Conservation (phyloP, 164 flowering plant species). For the Hamamelis virginiana region DNA sequence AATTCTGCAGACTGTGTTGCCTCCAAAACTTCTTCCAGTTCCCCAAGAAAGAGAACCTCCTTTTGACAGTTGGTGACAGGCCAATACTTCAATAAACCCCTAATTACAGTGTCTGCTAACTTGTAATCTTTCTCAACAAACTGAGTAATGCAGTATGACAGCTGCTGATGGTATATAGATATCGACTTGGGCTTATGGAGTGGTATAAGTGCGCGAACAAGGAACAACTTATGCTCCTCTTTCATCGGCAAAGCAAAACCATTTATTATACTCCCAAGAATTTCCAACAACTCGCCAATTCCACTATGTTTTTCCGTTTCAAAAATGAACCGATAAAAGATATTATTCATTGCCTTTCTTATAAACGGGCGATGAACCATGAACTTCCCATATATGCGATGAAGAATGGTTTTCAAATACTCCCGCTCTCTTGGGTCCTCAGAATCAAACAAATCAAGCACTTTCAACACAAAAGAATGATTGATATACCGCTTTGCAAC, state of each 20-base stretch:
- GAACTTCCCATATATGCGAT: too few species aligned
- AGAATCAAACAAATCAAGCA: conserved; percentile 39
- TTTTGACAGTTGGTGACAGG: conserved; percentile 38
- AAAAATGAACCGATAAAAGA: too few species aligned
- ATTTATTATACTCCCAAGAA: too few species aligned
- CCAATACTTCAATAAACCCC: conserved; percentile 42
- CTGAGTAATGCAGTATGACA: conserved; percentile 37
- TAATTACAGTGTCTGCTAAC: conserved; percentile 33
- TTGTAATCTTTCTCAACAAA: conserved; percentile 38
- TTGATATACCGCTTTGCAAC: conserved; percentile 35
- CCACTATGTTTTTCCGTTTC: too few species aligned
- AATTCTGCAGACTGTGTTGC: conserved; percentile 31
- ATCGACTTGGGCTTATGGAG: conserved; percentile 37
- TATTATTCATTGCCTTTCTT: conserved; percentile 32
- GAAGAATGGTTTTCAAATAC: conserved; percentile 37
- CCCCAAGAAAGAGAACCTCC: conserved; percentile 40
- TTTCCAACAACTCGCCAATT: too few species aligned
- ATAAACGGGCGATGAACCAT: conserved; percentile 46
- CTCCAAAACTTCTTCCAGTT: conserved; percentile 42
- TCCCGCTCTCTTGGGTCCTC: conserved; percentile 43
- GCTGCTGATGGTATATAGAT: conserved; percentile 31
- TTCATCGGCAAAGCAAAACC: conserved; percentile 45
- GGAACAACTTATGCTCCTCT: conserved; percentile 42
- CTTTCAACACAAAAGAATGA: conserved; percentile 32
- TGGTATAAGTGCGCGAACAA: conserved; percentile 33